Conservation (phyloP, 192 early-diverging fungal species). For the Backusella westeae region DNA sequence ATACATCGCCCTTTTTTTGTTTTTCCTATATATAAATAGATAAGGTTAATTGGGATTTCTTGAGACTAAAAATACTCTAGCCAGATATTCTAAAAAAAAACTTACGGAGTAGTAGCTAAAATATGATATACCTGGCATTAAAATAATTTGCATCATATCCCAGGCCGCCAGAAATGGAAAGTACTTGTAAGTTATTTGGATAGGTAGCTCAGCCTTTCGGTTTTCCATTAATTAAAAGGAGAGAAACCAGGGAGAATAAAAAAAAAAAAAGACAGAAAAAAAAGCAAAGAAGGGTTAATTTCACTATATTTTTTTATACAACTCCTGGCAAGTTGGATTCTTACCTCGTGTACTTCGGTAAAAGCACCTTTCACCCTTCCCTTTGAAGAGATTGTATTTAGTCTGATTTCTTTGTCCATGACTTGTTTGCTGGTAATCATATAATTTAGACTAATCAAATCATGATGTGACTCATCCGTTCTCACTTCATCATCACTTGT, state of each 20-base stretch:
- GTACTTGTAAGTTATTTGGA: slow-evolving; percentile 38
- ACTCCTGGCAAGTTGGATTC: background rate
- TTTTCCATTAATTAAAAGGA: background rate
- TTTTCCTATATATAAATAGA: slow-evolving; percentile 8
- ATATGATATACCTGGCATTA: slow-evolving; percentile 37
- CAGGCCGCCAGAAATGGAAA: slow-evolving; percentile 45
- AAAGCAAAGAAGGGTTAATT: background rate
- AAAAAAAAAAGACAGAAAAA: background rate
- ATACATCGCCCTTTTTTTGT: background rate
- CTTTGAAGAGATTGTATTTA: background rate
- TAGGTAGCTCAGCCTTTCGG: slow-evolving; percentile 36
- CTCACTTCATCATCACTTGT: slow-evolving; percentile 18
- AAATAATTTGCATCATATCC: slow-evolving; percentile 48
- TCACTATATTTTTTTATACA: background rate
- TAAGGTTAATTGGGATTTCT: background rate
- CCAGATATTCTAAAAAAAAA: background rate
- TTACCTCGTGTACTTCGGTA: slow-evolving; percentile 18
- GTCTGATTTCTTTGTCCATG: background rate
- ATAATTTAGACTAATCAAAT: slow-evolving; percentile 21
- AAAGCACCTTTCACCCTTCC: slow-evolving; percentile 14
- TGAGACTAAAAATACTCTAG: background rate
- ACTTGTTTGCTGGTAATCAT: slow-evolving; percentile 2
- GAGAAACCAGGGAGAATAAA: background rate
- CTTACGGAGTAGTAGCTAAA: slow-evolving; percentile 44
- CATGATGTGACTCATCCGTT: slow-evolving; percentile 1